phyloP scores from a whole-genome alignment of 2,329 filamentous ascomycete species.

The Chalaropsis ovoidea region DNA sequence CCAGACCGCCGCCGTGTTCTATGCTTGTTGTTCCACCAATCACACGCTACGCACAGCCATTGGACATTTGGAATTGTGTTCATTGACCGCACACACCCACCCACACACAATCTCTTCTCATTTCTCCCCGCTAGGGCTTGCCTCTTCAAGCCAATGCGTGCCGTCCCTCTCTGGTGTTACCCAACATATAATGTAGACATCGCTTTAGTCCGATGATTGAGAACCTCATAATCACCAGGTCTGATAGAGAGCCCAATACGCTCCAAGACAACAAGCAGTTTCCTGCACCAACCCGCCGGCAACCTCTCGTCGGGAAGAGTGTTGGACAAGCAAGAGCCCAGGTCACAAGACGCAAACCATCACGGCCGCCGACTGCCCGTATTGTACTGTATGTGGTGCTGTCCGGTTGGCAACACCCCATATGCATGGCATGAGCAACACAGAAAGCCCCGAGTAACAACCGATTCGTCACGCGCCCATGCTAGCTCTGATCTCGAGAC shows the following conservation, averaged over 20 bases:
- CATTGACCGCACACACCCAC: neutral
- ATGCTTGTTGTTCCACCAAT: neutral
- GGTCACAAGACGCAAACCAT: neutral
- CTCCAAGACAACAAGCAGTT: neutral
- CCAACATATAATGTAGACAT: slow-evolving; percentile 45
- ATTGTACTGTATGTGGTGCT: neutral
- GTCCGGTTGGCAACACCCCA: slow-evolving; percentile 10
- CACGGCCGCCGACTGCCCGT: neutral
- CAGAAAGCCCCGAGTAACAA: neutral
- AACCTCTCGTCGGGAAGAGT: neutral
- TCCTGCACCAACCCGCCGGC: neutral
- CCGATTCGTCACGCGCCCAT: neutral
- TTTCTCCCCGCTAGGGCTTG: neutral
- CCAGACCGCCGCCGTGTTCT: no score
- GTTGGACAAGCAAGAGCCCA: neutral
- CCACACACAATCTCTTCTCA: no score
- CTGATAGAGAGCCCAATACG: slow-evolving; percentile 41
- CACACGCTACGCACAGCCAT: neutral
- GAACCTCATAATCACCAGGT: slow-evolving; percentile 47
- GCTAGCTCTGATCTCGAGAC: neutral
- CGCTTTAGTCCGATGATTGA: slow-evolving; percentile 55
- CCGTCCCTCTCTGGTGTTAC: neutral
- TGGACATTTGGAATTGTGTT: neutral
- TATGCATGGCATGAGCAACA: slow-evolving; percentile 9
- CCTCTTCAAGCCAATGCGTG: neutral